These are phyloP conservation scores for Solanum sparsipilum DNA, from an alignment of 257 asterid species.

Conservation along the genomic window DNA sequence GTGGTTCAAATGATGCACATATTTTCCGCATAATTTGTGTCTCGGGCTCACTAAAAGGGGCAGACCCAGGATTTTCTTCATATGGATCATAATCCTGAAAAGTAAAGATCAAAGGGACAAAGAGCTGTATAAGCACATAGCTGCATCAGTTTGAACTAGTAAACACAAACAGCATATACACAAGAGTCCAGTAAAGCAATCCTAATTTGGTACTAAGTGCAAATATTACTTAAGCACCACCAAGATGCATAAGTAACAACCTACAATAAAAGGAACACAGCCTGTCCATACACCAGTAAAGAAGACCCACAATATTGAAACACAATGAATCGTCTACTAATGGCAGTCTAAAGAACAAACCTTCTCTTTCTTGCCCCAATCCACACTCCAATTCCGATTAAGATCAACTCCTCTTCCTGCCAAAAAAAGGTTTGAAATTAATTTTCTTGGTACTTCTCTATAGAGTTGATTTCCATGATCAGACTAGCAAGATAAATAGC, in stretches of 20 bases:
- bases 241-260: background rate
- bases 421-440: background rate
- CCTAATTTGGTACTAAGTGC: background rate
- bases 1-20: conserved; percentile 78
- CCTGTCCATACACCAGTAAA: background rate
- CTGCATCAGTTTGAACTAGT: background rate
- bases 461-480: background rate
- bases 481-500: background rate
- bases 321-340: background rate
- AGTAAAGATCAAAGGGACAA: background rate
- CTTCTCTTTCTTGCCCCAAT: conserved; percentile 98
- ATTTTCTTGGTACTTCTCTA: background rate
- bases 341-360: conserved; percentile 18
- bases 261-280: background rate
- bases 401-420: conserved; percentile 98
- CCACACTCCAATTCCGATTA: conserved; percentile 93
- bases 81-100: conserved; percentile 90
- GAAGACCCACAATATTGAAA: background rate
- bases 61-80: conserved; percentile 90
- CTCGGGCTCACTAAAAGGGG: conserved; percentile 98
- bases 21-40: conserved; percentile 80
- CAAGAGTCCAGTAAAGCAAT: background rate
- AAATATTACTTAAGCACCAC: background rate
- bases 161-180: background rate
- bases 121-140: conserved; percentile 10